Conservation (phyloP, 192 early-diverging fungal species). For the Coemansia guatemalensis region DNA sequence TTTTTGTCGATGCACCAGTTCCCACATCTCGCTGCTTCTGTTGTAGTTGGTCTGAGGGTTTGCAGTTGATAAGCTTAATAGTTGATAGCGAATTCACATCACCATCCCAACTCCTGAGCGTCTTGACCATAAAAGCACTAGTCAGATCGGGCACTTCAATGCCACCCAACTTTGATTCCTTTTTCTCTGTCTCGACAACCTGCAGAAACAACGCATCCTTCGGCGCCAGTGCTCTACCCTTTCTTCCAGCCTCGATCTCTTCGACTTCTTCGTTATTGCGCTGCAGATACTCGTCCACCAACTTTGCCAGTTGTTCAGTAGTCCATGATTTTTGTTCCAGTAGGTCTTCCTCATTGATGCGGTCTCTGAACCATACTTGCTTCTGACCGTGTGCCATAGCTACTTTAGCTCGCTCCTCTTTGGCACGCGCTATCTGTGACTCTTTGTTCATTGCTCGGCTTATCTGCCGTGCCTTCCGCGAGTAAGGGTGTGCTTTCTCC, state of each 20-base stretch:
- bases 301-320: constrained; percentile 14
- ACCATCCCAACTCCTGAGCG: constrained; percentile 44
- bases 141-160: constrained; percentile 46
- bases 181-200: constrained; percentile 18
- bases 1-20: neutral
- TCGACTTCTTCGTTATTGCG: constrained; percentile 63
- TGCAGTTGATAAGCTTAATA: constrained; percentile 42
- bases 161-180: constrained; percentile 36
- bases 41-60: constrained; percentile 10
- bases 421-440: constrained; percentile 48
- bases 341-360: constrained; percentile 55
- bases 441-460: constrained; percentile 61
- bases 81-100: constrained; percentile 48
- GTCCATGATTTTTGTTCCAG: constrained; percentile 45
- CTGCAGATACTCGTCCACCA: constrained; percentile 54
- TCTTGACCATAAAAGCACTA: constrained; percentile 31
- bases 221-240: constrained; percentile 40
- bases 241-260: constrained; percentile 38
- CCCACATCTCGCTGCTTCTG: neutral
- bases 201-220: constrained; percentile 43
- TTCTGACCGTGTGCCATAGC: constrained; percentile 55
- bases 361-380: constrained; percentile 66
- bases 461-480: constrained; percentile 69
- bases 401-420: constrained; percentile 38
- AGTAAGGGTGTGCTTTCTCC: constrained; percentile 74